These are phyloP conservation scores for Mychonastes homosphaera DNA, from an alignment of 139 green algal genomes.

Conservation along the genomic window DNA sequence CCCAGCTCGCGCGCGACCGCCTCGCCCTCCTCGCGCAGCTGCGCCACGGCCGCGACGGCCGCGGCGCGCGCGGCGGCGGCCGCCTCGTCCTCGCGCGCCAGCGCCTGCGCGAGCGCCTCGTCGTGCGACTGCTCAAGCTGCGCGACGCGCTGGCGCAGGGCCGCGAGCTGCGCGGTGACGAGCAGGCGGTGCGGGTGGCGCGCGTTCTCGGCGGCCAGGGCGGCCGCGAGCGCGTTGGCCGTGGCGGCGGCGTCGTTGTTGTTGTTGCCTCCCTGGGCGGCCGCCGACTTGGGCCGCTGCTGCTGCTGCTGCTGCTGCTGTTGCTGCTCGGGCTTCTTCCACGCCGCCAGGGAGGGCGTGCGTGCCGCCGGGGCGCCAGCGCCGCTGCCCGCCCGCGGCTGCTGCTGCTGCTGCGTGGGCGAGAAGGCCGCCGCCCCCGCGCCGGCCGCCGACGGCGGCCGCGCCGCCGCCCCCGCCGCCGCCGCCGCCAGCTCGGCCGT, in stretches of 20 bases:
- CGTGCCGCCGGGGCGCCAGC: not conserved
- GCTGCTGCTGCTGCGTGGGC: slow-evolving; percentile 1
- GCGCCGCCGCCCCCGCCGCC: not conserved
- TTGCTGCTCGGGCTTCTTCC: too few relatives aligned
- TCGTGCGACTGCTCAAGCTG: not conserved
- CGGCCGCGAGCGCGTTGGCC: too few relatives aligned
- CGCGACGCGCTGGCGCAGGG: not conserved
- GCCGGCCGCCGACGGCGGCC: not conserved
- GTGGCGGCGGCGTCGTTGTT: too few relatives aligned
- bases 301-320: not conserved
- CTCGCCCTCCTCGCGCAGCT: not conserved
- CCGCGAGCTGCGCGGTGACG: not conserved
- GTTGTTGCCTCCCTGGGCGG: not conserved
- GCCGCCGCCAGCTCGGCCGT: not conserved
- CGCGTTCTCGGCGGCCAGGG: not conserved
- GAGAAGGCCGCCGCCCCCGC: not conserved
- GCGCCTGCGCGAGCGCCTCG: not conserved
- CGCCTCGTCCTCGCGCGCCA: not conserved
- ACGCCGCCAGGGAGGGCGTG: not conserved
- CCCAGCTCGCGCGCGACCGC: too few relatives aligned
- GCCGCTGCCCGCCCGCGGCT: not conserved
- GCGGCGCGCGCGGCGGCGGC: not conserved
- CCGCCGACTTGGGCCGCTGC: not conserved
- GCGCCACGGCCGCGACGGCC: not conserved
- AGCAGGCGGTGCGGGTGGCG: not conserved